Percentiles rank a stretch among this genome's conserved stretches.
phyloP scores from a whole-genome alignment of 805 yeast species.

The Schwanniomyces pseudopolymorphus region DNA sequence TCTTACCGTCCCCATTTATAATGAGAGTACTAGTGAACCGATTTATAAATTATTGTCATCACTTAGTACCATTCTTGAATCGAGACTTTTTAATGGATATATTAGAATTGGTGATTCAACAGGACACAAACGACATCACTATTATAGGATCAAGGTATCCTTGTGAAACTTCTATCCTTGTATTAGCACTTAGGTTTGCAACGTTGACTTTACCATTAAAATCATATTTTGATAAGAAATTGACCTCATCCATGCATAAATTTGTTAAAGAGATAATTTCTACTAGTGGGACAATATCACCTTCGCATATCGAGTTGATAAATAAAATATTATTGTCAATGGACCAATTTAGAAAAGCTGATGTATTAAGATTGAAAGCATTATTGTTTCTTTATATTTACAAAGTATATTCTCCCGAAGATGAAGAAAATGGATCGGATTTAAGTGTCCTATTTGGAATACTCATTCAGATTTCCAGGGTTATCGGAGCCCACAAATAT shows the following conservation, averaged over 20 bases:
- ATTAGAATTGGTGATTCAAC: not conserved
- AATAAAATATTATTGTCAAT: not conserved
- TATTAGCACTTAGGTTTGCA: not conserved
- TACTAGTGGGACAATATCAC: not conserved
- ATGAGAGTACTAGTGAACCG: not conserved
- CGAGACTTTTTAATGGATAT: not conserved
- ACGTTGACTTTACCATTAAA: not conserved
- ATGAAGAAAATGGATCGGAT: not conserved
- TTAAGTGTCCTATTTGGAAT: not conserved
- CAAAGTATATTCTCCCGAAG: not conserved
- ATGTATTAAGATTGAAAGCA: not conserved
- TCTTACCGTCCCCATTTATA: not conserved
- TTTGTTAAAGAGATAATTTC: not conserved
- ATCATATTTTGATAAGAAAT: not conserved
- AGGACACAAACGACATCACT: not conserved
- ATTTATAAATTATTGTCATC: not conserved
- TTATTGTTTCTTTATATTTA: not conserved
- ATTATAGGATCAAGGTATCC: not conserved
- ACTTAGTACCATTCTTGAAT: not conserved
- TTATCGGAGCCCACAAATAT: not conserved
- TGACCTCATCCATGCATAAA: not conserved
- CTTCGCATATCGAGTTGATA: not conserved
- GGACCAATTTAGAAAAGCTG: not conserved
- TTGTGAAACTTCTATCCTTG: not conserved
- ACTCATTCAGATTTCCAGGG: not conserved